Base-by-base conservation (phyloP, 1,284 basidiomycete genomes). In the Ceratobasidium sp. region DNA sequence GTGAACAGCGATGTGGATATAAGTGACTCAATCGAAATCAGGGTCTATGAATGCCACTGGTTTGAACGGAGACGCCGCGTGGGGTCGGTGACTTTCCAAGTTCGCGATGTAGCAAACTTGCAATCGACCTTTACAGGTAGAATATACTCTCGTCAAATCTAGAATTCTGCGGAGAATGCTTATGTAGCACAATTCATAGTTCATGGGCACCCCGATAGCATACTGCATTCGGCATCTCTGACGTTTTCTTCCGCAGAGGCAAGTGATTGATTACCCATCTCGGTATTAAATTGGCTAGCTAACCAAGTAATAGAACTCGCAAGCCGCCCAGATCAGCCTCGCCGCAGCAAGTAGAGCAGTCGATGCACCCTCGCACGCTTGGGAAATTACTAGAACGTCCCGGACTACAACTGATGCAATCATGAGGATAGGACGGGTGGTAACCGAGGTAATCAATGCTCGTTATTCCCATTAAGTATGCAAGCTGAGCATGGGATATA, bases 31-130 rank as follows among this genome's bases (percentile, higher is more conserved):
- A 14, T 63, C 14, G 61, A 63, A 24, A 19, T 63, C 14, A 8
- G 61, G 14, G 43, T 63, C 6, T 63, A 63, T n/a, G 61, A 63
- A 24, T 2, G 2, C 19, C 61, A 29, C 22, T 41, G 41, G 19
- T 63, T 63, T 27, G 61, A 39, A 9, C n/a, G 24, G 11, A 63
- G 34, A 4, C 58, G 39, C 22, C 43, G 61, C 24, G 16, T 63
- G 6, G 61, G 61, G 27, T 43, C 61, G 3, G 61, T 63, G 3
- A 48, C 5, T 6, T 46, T 63, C 14, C 34, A 48, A 48, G 61
- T 37, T 46, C 61, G 41, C 11, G 13, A 43, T 5, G 41, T 29
- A 1, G 39, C 27, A 8, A 51, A 51, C 19, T 51, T 19, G 8
- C 49, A 27, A 51, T 19, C n/a, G 11, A 8, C 22, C 7, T 51